phyloP scores from a whole-genome alignment of 495 filamentous ascomycete genomes.

The Hypoxylon perforatum region DNA sequence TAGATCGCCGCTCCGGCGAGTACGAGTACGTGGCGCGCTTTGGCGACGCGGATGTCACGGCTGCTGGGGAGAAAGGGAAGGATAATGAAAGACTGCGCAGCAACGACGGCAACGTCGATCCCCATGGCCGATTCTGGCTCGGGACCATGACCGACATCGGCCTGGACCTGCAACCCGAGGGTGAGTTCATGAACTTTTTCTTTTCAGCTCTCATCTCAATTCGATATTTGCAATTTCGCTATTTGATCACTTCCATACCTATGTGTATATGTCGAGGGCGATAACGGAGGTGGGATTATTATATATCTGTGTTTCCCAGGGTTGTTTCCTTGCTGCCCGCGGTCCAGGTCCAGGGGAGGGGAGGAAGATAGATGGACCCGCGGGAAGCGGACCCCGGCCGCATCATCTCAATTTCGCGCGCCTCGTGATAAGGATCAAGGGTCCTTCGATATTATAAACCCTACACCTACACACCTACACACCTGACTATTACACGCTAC shows the following conservation, averaged over 20 bases:
- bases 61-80: constrained; percentile 36
- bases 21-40: constrained; percentile 59
- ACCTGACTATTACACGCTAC: too few relatives aligned
- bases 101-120: constrained; percentile 88
- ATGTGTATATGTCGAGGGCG: background rate
- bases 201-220: background rate
- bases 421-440: constrained; percentile 11
- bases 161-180: constrained; percentile 62
- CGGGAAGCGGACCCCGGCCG: constrained; percentile 4
- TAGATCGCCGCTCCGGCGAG: constrained; percentile 70
- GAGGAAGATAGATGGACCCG: too few relatives aligned
- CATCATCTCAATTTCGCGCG: constrained; percentile 26
- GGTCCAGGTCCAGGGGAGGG: too few relatives aligned
- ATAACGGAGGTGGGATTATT: background rate
- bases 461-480: too few relatives aligned
- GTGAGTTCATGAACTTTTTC: constrained; percentile 47
- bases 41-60: constrained; percentile 40
- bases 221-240: too few relatives aligned
- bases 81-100: constrained; percentile 62
- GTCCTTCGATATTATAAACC: background rate
- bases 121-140: constrained; percentile 85
- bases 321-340: too few relatives aligned
- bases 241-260: background rate
- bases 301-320: too few relatives aligned
- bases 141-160: constrained; percentile 87